These are phyloP conservation scores for Cutaneotrichosporon dermatis DNA, from an alignment of 1,284 basidiomycete genomes.

Conservation along the genomic window DNA sequence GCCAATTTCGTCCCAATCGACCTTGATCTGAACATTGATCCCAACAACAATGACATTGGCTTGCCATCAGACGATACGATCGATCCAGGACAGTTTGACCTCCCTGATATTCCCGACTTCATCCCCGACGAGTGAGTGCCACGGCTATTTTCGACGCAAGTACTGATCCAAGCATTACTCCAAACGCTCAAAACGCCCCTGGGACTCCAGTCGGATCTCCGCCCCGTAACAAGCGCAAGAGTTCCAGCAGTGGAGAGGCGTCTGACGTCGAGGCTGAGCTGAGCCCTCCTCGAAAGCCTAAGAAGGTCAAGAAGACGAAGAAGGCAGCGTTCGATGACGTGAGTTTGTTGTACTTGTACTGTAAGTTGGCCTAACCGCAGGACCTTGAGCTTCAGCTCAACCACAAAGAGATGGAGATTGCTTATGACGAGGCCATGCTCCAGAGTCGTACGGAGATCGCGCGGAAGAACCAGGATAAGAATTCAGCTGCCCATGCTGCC, in stretches of 20 bases:
- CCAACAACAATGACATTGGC: background rate
- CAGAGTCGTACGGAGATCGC: slow-evolving; percentile 7
- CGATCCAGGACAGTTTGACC: background rate
- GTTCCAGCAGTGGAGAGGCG: background rate
- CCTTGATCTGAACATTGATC: background rate
- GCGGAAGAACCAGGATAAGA: slow-evolving; percentile 15
- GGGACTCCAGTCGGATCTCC: background rate
- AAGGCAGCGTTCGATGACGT: background rate
- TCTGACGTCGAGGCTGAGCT: background rate
- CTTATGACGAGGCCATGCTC: slow-evolving; percentile 22
- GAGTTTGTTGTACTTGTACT: background rate
- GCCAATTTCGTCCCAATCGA: background rate
- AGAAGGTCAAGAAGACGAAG: background rate
- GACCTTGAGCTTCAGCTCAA: slow-evolving; percentile 13
- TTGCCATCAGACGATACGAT: background rate
- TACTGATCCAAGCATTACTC: no score
- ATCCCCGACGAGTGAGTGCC: background rate
- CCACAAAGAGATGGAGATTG: slow-evolving; percentile 2
- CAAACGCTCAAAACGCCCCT: background rate
- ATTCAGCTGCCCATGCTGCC: slow-evolving; percentile 8
- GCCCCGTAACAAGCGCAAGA: background rate
- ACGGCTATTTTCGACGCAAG: no score
- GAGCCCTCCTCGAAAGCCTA: background rate
- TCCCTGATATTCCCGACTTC: background rate
- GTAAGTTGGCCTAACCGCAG: background rate